Evolutionary conservation across 768 basidiomycete species (phyloP), one percentile per base, ranked within the genome.

Genomic region (Leccinum truebloodii): DNA sequence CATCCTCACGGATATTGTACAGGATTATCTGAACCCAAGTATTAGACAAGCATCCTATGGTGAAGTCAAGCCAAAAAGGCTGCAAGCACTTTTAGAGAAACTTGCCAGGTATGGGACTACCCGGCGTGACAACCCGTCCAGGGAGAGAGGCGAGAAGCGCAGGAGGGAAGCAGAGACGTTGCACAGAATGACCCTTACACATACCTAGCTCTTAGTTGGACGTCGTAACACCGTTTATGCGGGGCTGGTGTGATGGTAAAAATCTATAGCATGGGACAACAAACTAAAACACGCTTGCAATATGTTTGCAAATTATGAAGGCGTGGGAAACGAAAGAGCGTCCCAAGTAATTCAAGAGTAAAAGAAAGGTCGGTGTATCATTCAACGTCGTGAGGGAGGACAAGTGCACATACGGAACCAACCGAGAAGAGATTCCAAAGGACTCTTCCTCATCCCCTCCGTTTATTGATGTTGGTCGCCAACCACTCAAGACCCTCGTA

Each of bases 401-500:
- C 80, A 75, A 77, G 79, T 78, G 80, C 78, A 67, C 63, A 67
- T 58, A 75, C 75, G 78, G 22, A 82, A 79, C 77, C 71, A 71
- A 73, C 73, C 68, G 69, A 65, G 67, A 59, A 70, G 54, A 69
- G 67, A 60, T 67, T 67, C 63, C 66, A 76, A 59, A 54, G 20
- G 16, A 26, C 24, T 50, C 55, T 58, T 54, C 52, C 55, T 86
- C 86, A 91, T 79, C 81, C 80, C 76, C 89, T 88, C 75, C 88
- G 87, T 80, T 91, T 92, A 53, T 67, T 72, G 80, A 94, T 89
- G 83, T 94, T 94, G 67, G 86, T 84, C 67, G 89, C 91, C 85
- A 94, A 79, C 96, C 95, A 98, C 80, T 98, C 95, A 68, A 97
- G 83, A 77, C 96, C 96, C 80, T 98, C 96, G 76, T 98, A 98